phyloP scores from a whole-genome alignment of 805 yeast species.

The Yarrowia sp. region DNA sequence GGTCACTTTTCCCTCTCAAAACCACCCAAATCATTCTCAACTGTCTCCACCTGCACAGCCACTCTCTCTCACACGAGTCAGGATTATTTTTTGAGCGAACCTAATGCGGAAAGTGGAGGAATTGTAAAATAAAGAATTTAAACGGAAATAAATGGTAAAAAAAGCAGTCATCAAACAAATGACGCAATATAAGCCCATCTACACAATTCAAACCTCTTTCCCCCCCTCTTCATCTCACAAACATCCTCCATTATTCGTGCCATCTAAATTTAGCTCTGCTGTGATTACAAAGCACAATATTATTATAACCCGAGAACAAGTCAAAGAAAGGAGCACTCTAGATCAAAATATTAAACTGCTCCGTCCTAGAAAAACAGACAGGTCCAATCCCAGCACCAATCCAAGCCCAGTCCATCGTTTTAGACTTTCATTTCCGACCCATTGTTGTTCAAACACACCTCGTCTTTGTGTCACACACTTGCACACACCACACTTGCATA shows the following conservation, averaged over 20 bases:
- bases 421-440: neutral
- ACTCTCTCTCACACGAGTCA: too few relatives aligned
- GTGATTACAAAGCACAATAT: constrained; percentile 1
- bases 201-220: neutral
- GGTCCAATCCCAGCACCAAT: neutral
- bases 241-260: neutral
- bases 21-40: too few relatives aligned
- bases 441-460: neutral
- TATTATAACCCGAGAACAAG: neutral
- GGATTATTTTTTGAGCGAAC: too few relatives aligned
- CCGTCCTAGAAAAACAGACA: too few relatives aligned
- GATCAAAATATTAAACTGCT: too few relatives aligned
- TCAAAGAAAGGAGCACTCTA: too few relatives aligned
- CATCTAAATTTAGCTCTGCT: constrained; percentile 18
- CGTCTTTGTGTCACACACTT: neutral
- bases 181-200: neutral
- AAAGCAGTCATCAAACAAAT: too few relatives aligned
- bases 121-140: too few relatives aligned
- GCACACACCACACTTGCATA: neutral
- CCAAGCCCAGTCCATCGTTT: neutral
- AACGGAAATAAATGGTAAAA: too few relatives aligned
- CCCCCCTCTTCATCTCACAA: too few relatives aligned
- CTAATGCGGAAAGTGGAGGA: too few relatives aligned
- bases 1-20: too few relatives aligned
- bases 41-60: neutral